phyloP scores from a whole-genome alignment of 805 yeast genomes.

The Candida chilensis region DNA sequence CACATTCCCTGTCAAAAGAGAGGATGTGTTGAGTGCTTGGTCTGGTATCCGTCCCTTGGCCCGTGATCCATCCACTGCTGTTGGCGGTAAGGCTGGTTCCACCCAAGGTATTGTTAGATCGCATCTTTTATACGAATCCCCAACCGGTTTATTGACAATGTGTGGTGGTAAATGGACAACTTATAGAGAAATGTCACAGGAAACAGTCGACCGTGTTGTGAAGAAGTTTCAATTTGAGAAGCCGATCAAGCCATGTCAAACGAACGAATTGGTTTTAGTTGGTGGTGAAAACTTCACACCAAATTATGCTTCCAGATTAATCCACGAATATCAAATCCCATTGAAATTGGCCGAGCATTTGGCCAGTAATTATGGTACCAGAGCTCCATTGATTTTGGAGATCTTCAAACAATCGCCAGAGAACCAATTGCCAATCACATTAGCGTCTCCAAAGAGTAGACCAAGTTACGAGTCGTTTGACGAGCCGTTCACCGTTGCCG shows the following conservation, averaged over 20 bases:
- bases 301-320: slow-evolving; percentile 67
- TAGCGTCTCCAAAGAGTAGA: slow-evolving; percentile 30
- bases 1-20: slow-evolving; percentile 80
- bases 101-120: slow-evolving; percentile 91
- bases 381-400: slow-evolving; percentile 74
- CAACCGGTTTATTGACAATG: slow-evolving; percentile 72
- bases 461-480: slow-evolving; percentile 42
- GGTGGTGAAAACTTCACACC: slow-evolving; percentile 81
- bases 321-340: slow-evolving; percentile 69
- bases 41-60: slow-evolving; percentile 94
- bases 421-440: slow-evolving; percentile 59
- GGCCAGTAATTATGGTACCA: slow-evolving; percentile 80
- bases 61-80: slow-evolving; percentile 57
- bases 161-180: slow-evolving; percentile 99
- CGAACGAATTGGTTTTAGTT: slow-evolving; percentile 46
- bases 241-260: slow-evolving; percentile 33
- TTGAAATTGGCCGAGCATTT: slow-evolving; percentile 73
- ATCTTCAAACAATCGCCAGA: slow-evolving; percentile 35
- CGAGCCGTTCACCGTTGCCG: slow-evolving; percentile 88
- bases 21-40: slow-evolving; percentile 93
- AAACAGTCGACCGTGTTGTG: slow-evolving; percentile 72
- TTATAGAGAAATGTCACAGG: slow-evolving; percentile 95
- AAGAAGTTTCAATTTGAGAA: slow-evolving; percentile 20
- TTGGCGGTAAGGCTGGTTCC: slow-evolving; percentile 32
- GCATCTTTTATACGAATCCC: slow-evolving; percentile 66